Evolutionary conservation across 2,329 filamentous ascomycete species (phyloP), one percentile per base, ranked within the genome.

Genomic region (Pestalotiopsis sp.): DNA sequence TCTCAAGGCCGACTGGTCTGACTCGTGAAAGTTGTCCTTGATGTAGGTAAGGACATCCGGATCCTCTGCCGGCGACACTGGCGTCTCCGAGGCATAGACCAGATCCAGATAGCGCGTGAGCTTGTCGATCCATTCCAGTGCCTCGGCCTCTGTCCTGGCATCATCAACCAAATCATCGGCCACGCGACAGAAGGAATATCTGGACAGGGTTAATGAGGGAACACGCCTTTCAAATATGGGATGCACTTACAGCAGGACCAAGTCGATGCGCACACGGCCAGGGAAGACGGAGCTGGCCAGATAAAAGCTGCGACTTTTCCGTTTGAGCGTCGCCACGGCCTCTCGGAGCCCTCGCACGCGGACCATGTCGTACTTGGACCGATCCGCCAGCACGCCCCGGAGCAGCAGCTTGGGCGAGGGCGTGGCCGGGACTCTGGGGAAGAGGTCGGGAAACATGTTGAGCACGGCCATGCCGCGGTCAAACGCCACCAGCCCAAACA

Each of bases 81-180:
- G 68, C 36, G 70, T 75, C 25, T 69, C 75, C 62, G 74, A 69
- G 49, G 69, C 73, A 68, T 90, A 91, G 1, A 81, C 82, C 5
- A 88, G 75, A 66, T 89, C 82, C 7, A 93, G 82, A 71, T 88
- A 92, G 3, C 79, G 77, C 27, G 83, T 83, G 23, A 93, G 81
- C 74, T 87, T 90, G 17, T 79, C 75, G 60, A 92, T 87, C 86
- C 90, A 92, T 9, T 79, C 73, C 31, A 80, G 79, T 5, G 90
- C 89, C 72, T 90, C 87, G 0, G 81, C 75, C 1, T 81, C 76
- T 1, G 82, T 83, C 1, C 80, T 73, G 0, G 91, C 87, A 69
- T 93, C 86, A 72, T 94, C 92, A 9, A 94, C 86, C 4, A 94
- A 82, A 73, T 94, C 91, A 75, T 94, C 92, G 1, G 91, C 91